phyloP scores from a whole-genome alignment of 768 basidiomycete genomes.

The Daedalea quercina region DNA sequence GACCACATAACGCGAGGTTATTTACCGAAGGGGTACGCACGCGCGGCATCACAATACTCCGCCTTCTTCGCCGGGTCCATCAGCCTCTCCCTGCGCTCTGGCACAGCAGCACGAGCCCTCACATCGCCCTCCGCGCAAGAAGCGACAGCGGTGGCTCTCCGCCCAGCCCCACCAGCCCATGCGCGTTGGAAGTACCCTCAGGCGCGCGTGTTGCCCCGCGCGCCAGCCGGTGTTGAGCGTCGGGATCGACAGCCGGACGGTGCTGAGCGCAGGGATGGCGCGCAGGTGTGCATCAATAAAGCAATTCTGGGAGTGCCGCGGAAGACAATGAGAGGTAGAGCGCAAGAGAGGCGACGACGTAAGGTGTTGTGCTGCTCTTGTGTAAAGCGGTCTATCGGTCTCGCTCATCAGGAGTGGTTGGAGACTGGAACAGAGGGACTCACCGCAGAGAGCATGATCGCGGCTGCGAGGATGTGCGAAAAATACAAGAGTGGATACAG shows the following conservation, averaged over 20 bases:
- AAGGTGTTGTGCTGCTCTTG: conserved; percentile 27
- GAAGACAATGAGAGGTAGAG: conserved; percentile 38
- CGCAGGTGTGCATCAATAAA: conserved; percentile 36
- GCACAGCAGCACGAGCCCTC: conserved; percentile 42
- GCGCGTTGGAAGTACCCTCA: conserved; percentile 36
- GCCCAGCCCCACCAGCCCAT: conserved; percentile 32
- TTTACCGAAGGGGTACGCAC: conserved; percentile 40
- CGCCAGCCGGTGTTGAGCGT: conserved; percentile 46
- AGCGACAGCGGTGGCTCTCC: conserved; percentile 31
- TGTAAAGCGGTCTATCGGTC: conserved; percentile 11
- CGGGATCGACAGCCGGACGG: conserved; percentile 41
- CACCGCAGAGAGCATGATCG: conserved; percentile 25
- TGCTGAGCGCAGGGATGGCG: conserved; percentile 36
- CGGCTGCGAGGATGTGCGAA: conserved; percentile 30
- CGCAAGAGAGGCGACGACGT: conserved; percentile 31
- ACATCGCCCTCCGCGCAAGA: not conserved
- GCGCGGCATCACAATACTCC: conserved; percentile 8
- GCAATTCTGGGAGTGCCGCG: conserved; percentile 40
- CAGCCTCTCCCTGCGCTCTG: conserved; percentile 40
- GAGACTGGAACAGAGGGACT: conserved; percentile 15
- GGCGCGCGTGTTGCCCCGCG: conserved; percentile 52
- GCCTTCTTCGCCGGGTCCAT: conserved; percentile 26
- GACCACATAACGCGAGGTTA: conserved; percentile 46
- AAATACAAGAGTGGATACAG: conserved; percentile 29
- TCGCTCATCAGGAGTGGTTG: conserved; percentile 5